Evolutionary conservation across 305 asterid genomes (phyloP).

Genomic region (Solanum hybrid): DNA sequence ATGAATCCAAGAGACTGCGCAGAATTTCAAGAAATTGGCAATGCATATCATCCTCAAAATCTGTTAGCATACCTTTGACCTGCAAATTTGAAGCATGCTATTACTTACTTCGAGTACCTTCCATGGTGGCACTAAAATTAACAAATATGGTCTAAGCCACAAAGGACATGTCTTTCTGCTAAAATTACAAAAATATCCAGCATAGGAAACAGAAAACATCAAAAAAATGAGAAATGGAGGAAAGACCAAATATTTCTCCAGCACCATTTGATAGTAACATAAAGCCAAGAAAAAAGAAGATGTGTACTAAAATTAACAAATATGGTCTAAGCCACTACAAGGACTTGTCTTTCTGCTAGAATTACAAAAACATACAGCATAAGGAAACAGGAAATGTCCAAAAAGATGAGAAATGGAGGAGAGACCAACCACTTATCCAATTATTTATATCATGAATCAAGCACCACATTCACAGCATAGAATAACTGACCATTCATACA

Average conservation of each 20-base stretch:
- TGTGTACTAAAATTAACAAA: neutral
- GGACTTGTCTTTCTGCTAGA: neutral
- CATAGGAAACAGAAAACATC: neutral
- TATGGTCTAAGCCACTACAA: neutral
- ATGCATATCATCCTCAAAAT: constrained; percentile 93
- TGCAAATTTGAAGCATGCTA: constrained; percentile 26
- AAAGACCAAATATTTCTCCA: neutral
- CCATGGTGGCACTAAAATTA: neutral
- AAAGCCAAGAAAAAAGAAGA: neutral
- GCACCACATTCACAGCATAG: neutral
- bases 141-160: neutral
- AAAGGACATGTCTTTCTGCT: neutral
- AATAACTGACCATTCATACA: neutral
- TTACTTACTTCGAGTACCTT: neutral
- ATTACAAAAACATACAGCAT: neutral
- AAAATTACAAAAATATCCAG: neutral
- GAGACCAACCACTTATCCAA: neutral
- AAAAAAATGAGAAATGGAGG: neutral
- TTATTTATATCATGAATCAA: neutral
- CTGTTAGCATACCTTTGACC: constrained; percentile 89
- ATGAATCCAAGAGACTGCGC: constrained; percentile 89
- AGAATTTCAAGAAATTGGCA: constrained; percentile 94
- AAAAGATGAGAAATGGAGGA: neutral
- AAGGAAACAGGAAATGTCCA: neutral
- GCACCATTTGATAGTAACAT: neutral